phyloP scores from a whole-genome alignment of 306 rosid species.

The Cucumis cinereus region DNA sequence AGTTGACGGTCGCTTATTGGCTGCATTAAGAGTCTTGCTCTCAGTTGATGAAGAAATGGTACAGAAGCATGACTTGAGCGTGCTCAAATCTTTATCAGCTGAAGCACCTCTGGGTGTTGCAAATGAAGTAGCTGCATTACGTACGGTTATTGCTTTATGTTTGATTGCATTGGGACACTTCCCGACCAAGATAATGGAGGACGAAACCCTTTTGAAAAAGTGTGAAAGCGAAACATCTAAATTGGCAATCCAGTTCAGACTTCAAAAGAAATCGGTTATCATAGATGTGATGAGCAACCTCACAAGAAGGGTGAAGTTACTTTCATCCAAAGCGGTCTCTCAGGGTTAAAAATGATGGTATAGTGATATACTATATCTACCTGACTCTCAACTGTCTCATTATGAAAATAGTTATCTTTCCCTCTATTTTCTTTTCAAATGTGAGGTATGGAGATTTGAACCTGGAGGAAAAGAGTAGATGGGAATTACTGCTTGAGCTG shows the following conservation, averaged over 20 bases:
- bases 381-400: background rate
- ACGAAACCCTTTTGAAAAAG: constrained; percentile 46
- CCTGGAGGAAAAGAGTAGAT: no score
- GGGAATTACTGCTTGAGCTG: no score
- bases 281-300: constrained; percentile 67
- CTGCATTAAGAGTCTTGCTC: constrained; percentile 67
- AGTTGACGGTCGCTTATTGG: constrained; percentile 78
- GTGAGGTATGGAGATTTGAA: no score
- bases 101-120: constrained; percentile 83
- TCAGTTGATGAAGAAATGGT: constrained; percentile 33
- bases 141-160: constrained; percentile 60
- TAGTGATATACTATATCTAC: background rate
- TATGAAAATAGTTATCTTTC: background rate
- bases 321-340: constrained; percentile 34
- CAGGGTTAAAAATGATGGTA: constrained; percentile 17
- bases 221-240: constrained; percentile 46
- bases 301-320: constrained; percentile 64
- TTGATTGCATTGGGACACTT: constrained; percentile 82
- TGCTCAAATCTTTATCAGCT: constrained; percentile 49
- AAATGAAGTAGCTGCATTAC: constrained; percentile 58
- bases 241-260: constrained; percentile 71
- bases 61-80: constrained; percentile 39
- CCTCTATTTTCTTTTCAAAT: background rate
- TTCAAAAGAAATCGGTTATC: constrained; percentile 62
- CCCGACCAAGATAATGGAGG: constrained; percentile 88